Evolutionary conservation across 371 early-diverging fungal genomes (phyloP), one percentile per base, ranked within the genome.

Genomic region (Mortierella sp.): DNA sequence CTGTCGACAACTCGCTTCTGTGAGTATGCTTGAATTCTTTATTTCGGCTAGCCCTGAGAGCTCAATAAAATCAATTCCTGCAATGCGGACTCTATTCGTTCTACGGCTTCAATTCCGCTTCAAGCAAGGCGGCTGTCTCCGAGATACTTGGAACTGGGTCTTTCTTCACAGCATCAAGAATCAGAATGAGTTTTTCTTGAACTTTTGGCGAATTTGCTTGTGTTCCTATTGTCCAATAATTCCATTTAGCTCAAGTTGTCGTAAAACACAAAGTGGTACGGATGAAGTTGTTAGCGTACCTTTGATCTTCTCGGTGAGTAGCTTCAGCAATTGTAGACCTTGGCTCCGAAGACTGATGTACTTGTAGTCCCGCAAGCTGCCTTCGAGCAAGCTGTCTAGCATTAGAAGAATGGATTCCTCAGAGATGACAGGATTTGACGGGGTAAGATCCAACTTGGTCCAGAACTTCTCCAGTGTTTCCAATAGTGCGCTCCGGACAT

Each of bases 401-500:
- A 65, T 21, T 21, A 54, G 28, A n/a, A 57, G 3, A 1, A 68
- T 17, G 13, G 67, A 40, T 7, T 54, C 50, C 17, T 76, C 69
- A 16, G 56, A 53, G 4, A 68, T 25, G 7, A 57, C 65, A 17
- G 31, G 22, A 0, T 2, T 16, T 2, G 43, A 24, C 1, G 46
- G 19, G 0, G 51, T 12, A 17, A 62, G 34, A 13, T 66, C 41
- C 31, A 68, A 40, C 53, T 76, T 79, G 22, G 66, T 59, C 9
- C 91, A 59, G 54, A 91, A 82, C 17, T 66, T 74, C 10, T 84
- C 78, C 2, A 90, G 51, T 13, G 89, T 81, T 17, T 90, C 88
- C 39, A 93, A 59, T 16, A 89, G 82, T 8, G 88, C 84, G 12
- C 86, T 48, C 17, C 88, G 84, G 1, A 93, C 87, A 63, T 92